Base-by-base conservation (phyloP, 305 asterid genomes). In the Solanum aculeatissimum region DNA sequence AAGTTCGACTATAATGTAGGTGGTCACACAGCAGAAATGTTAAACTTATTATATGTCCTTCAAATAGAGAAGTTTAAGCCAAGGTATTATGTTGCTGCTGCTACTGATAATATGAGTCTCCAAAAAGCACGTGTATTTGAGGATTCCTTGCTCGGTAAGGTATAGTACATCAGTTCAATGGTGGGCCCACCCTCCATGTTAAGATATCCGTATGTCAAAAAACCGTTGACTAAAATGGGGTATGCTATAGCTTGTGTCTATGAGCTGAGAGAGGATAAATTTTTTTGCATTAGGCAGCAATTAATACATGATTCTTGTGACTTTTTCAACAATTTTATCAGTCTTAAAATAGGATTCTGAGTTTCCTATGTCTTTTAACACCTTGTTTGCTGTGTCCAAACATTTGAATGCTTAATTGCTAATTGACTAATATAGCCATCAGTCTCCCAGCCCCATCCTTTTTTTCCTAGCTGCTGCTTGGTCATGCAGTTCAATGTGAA, bases 1-100 rank as follows among this genome's bases (percentile, higher is more conserved):
- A 63, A 53, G 16, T 63, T 51, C 85, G 83, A 66, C 86, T 89
- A 2, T 78, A 35, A 79, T 88, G 71, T 84, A 95, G 99, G 98
- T 80, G 99, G 99, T 40, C 99, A 96, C 91, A 95, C 99, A 3
- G 98, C 99, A 3, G 99, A 96, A 89, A 95, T 96, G 99, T 70
- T 96, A 86, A 92, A 94, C 84, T 88, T 96, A 81, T 90, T 96
- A 42, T 86, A 88, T 69, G 96, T 89, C 81, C 89, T 96, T 89
- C 92, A 92, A 90, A 91, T 89, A 85, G 92, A 91, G 40, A 90
- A 88, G 89, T 92, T 95, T 86, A 88, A 87, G 86, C 94, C 97
- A 2, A 92, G 98, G 78, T 91, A 90, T 85, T 96, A 94, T 85
- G 86, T 96, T 63, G 99, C 97, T 78, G 99, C 99, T 85, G 97